phyloP scores from a whole-genome alignment of 2,329 filamentous ascomycete species.

The Aspergillus udagawae region DNA sequence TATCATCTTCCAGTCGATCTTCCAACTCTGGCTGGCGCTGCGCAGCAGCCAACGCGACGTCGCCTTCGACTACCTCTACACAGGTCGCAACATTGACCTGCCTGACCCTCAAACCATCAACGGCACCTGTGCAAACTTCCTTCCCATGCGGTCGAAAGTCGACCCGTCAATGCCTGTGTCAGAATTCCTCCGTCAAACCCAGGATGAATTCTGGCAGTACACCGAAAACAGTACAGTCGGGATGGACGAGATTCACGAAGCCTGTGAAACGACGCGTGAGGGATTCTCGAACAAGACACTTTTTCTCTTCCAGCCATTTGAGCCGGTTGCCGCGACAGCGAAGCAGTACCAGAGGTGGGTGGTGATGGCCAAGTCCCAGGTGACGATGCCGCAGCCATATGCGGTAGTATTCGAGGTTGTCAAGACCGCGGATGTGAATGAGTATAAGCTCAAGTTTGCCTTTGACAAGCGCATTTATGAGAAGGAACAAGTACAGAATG shows the following conservation, averaged over 20 bases:
- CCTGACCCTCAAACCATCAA: conserved; percentile 35
- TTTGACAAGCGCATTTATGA: background rate
- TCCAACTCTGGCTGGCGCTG: conserved; percentile 24
- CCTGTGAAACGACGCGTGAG: conserved; percentile 12
- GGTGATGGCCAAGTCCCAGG: background rate
- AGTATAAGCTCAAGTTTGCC: background rate
- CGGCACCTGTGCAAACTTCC: conserved; percentile 37
- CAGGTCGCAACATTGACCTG: conserved; percentile 37
- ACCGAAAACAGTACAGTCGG: conserved; percentile 27
- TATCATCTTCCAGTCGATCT: conserved; percentile 36
- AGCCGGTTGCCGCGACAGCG: conserved; percentile 13
- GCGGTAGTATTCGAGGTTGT: background rate
- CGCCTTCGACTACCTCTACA: conserved; percentile 35
- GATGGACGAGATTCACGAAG: conserved; percentile 25
- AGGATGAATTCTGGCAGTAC: conserved; percentile 25
- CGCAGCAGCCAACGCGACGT: conserved; percentile 19
- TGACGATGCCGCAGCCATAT: background rate
- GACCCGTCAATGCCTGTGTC: conserved; percentile 4
- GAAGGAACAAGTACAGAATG: background rate
- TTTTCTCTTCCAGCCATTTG: conserved; percentile 33
- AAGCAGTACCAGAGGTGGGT: conserved; percentile 1
- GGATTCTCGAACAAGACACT: conserved; percentile 15
- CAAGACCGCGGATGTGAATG: background rate
- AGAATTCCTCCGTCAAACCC: conserved; percentile 18
- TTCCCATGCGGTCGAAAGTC: conserved; percentile 27